Base-by-base conservation (phyloP, 1,284 basidiomycete species). In the Apiotrichum montevideense region DNA sequence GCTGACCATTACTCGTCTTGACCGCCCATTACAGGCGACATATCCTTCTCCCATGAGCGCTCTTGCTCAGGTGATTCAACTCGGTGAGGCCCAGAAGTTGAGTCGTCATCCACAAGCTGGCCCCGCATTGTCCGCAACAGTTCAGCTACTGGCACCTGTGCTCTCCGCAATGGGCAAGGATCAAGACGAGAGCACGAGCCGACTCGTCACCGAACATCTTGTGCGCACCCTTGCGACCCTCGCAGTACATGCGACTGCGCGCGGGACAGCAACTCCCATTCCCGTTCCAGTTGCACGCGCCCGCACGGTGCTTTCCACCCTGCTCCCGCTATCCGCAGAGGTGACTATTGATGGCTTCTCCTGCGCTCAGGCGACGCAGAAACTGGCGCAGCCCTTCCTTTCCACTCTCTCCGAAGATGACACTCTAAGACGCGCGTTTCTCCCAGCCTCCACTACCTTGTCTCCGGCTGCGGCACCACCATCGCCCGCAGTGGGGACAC, bases 181-280 rank as follows among this genome's bases (percentile, higher is more conserved):
- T 10, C 33, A 6, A 37, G n/a, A 21, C 11, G 15, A 40, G 7
- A 42, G 6, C n/a, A 15, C 13, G 4, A 15, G 14, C 43, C 21
- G 2, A 42, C 35, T 7, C 10, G 32, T 29, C 11, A 32, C 13
- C 37, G 48, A 29, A n/a, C 48, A 7, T 29, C 49, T 62, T 8
- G 51, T 52, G 2, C 54, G 57, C 42, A 13, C 41, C 1, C 60
- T 62, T 11, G 51, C 60, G 3, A 46, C 42, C 5, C 44, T 58
- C 1, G 54, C 55, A 1, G 57, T 51, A 0, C 52, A 56, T 11
- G 57, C 60, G 1, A 33, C 35, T 8, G 48, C 57, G 10, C 55
- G 52, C 45, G 57, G 60, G 4, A 41, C 32, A 0, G 13, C 34
- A 21, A 41, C 39, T 11, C 6, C 45, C n/a, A 49, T 62, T 33